Evolutionary conservation across 1,139 yeast genomes (phyloP), one percentile per base, ranked within the genome.

Genomic region (Debaryomycetaceae sp.): DNA sequence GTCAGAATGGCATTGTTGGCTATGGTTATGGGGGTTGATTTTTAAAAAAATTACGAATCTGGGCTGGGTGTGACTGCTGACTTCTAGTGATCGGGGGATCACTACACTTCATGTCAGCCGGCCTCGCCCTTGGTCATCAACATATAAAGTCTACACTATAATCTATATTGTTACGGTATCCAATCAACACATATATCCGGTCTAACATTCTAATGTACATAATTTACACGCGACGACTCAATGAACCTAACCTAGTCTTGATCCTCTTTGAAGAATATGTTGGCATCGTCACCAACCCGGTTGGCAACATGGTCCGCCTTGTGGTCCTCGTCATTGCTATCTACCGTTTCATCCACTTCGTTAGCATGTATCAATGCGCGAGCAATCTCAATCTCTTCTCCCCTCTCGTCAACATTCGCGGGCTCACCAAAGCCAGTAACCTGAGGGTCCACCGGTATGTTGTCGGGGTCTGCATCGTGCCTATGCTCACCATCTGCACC

Each of bases 1-100:
- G 95, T 93, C 34, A 86, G 99, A 75, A 93, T 93, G 99, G 98
- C 98, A 13, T 69, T 93, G 45, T 74, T 93, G 58, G 96, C 97
- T 39, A 83, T 91, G 94, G 98, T 93, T 43, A 78, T 93, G 63
- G 98, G 98, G 50, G 84, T 77, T 48, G 84, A 78, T 48, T 71
- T 71, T 42, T 66, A 59, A 42, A 8, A 17, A 12, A 22, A 22
- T 22, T 13, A 13, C 24, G 8, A 22, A 22, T 14, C 15, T 21
- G 23, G 13, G 6, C 13, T 21, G 12, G 23, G 23, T 13, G 23
- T 13, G 13, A 21, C 13, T 21, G 6, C 14, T 13, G 17, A 7
- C 6, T 23, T 10, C 9, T 24, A 13, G 10, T 7, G 15, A n/a
- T 24, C 27, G 27, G 27, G 27, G 27, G 27, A 24, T 24, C 17